Evolutionary conservation across 257 asterid species (phyloP), one percentile per base, ranked within the genome.

Genomic region (Petunia secreta): DNA sequence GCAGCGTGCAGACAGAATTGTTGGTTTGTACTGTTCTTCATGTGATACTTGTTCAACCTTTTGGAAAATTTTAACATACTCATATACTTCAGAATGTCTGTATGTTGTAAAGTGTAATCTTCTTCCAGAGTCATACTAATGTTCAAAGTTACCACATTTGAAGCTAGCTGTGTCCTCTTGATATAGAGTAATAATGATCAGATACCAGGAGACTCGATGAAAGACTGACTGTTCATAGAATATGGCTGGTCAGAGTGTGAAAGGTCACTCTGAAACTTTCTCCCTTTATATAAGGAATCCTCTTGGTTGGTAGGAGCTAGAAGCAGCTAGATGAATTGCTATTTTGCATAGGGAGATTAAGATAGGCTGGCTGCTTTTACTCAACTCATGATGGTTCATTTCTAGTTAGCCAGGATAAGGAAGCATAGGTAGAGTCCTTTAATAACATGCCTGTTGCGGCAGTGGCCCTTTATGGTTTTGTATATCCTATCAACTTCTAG

Each of bases 381-480:
- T 25, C 25, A 25, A 25, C 25, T 25, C 25, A 25, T 25, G 25
- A 25, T 0, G 25, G 25, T 25, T 25, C 25, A 25, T 25, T 25
- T 25, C 25, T 25, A 25, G 25, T 25, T 25, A 25, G 25, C 25
- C 25, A 25, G 25, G 25, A 25, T 25, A 25, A 25, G 25, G 25
- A 25, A 25, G 25, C 25, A 25, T 25, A 25, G 25, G 25, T 25
- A 25, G 25, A 25, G 25, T 25, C 25, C 25, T 25, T 25, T 25
- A 25, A 25, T 25, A 25, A 25, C 25, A 25, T 25, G 25, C 25
- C 25, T 25, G 25, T 25, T 25, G 25, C 78, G 11, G 46, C 78
- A 50, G 78, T 50, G 62, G 6, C 62, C 46, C 52, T 44, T 73
- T 50, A 34, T 48, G 46, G 13, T 73, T 71, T 73, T 11, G 62